Evolutionary conservation across 1,284 basidiomycete genomes (phyloP).

Genomic region (Ustilago cynodontis): DNA sequence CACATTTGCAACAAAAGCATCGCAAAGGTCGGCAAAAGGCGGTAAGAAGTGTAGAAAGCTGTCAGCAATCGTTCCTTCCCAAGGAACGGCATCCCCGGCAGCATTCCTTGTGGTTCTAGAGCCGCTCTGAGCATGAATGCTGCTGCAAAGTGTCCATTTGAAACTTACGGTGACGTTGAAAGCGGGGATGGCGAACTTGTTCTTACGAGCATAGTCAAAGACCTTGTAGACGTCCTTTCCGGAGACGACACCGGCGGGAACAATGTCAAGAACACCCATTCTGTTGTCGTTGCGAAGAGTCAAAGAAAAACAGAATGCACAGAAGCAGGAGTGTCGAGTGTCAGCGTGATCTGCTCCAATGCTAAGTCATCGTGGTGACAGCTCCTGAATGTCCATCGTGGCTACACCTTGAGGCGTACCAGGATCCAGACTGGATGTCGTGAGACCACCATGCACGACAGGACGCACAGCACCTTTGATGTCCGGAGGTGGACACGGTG

Average conservation of each 20-base stretch:
- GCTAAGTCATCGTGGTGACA: background rate
- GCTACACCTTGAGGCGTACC: background rate
- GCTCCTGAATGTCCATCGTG: background rate
- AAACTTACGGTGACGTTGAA: slow-evolving; percentile 68
- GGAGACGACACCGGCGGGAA: slow-evolving; percentile 68
- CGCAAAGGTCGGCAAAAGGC: background rate
- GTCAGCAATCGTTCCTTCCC: slow-evolving; percentile 6
- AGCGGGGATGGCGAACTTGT: slow-evolving; percentile 69
- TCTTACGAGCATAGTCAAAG: slow-evolving; percentile 67
- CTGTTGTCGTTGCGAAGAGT: slow-evolving; percentile 25
- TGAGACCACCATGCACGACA: background rate
- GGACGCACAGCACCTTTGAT: background rate
- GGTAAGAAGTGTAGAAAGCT: background rate
- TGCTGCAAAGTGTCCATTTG: background rate
- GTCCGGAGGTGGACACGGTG: no score
- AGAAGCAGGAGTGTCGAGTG: slow-evolving; percentile 2
- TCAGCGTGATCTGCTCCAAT: slow-evolving; percentile 6
- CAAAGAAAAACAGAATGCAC: no score
- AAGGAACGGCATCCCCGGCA: background rate
- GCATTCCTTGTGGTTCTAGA: no score
- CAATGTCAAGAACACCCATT: slow-evolving; percentile 67
- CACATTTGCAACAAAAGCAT: background rate
- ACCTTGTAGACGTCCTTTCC: slow-evolving; percentile 70
- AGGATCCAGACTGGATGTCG: background rate
- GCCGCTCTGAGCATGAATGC: no score